Percentiles rank a stretch among this genome's conserved stretches.
Evolutionary conservation across 192 early-diverging fungal species (phyloP).

Genomic region (Backusella morwellensis): DNA sequence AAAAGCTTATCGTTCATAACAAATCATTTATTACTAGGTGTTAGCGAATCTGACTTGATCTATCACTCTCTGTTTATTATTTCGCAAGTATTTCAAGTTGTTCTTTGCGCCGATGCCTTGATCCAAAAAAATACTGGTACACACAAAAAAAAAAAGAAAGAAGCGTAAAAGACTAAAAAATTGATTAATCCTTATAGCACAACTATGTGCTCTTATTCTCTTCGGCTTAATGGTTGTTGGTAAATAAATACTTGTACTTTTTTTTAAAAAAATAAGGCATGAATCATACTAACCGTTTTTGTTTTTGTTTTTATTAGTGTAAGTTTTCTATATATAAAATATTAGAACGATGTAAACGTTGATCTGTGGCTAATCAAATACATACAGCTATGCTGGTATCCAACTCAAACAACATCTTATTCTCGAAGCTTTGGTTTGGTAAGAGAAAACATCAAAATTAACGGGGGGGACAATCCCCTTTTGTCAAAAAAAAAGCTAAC

Average conservation of each 20-base stretch:
- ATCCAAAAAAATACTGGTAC: conserved; percentile 37
- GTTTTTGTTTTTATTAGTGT: conserved; percentile 10
- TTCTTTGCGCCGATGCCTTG: conserved; percentile 33
- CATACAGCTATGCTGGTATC: conserved; percentile 34
- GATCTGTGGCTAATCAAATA: background rate
- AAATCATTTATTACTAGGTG: conserved; percentile 17
- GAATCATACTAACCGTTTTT: background rate
- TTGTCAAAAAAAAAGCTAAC: background rate
- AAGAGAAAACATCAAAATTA: background rate
- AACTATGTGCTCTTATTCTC: conserved; percentile 25
- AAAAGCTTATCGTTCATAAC: background rate
- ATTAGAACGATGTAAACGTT: background rate
- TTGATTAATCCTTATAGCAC: conserved; percentile 15
- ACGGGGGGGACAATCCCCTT: background rate
- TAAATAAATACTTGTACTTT: background rate
- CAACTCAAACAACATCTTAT: conserved; percentile 42
- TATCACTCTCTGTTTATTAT: conserved; percentile 40
- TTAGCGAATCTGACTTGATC: conserved; percentile 39
- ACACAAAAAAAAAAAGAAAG: background rate
- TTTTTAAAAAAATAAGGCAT: background rate
- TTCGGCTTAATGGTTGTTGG: conserved; percentile 40
- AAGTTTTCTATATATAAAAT: background rate
- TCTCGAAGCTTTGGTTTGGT: conserved; percentile 37
- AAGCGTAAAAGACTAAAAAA: background rate
- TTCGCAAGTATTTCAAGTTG: conserved; percentile 38